Base-by-base conservation (phyloP, 2,329 filamentous ascomycete genomes). In the Acephala macrosclerotiorum region DNA sequence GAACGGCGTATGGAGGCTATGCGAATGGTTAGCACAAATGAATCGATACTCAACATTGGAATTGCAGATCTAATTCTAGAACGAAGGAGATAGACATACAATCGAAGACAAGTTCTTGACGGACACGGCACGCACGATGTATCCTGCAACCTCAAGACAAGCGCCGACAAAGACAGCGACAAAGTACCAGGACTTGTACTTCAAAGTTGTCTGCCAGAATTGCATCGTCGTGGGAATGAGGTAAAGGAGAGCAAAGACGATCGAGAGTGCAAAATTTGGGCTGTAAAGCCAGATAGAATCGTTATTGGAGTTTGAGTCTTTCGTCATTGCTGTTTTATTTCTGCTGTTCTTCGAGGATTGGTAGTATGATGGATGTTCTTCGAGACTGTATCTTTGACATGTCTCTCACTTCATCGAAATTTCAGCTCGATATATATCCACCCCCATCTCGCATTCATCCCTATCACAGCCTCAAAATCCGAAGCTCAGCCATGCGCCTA, bases 131-230 rank as follows among this genome's bases (percentile, higher is more conserved):
- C 81, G 77, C 22, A 78, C 67, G 22, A 72, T 74, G 69, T 84
- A 84, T 2, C 78, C 81, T 2, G 70, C 77, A 2, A 83, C 79
- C 68, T 83, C 81, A 42, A 82, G 68, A 2, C 73, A 67, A 1
- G 79, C 78, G 8, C 80, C 82, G 53, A 84, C 73, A 2, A 81
- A 77, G 0, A 83, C 77, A 12, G 78, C 79, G 40, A 79, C 73
- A 67, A 84, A 84, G 73, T 79, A 83, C 71, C 77, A 80, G 1
- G 78, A 77, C 18, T 78, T 75, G 57, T 83, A 79, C 38, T 76
- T 77, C 68, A 82, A 69, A 45, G 81, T 62, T n/a, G 80, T 82
- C 47, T 79, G 74, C 68, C 81, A 82, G 3, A 75, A 67, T 35
- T 82, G 77, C 67, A 75, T 73, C 38, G 77, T 16, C 57, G 79